These are phyloP conservation scores for Lepidium africanum DNA, from an alignment of 345 rosid species.

Conservation along the genomic window DNA sequence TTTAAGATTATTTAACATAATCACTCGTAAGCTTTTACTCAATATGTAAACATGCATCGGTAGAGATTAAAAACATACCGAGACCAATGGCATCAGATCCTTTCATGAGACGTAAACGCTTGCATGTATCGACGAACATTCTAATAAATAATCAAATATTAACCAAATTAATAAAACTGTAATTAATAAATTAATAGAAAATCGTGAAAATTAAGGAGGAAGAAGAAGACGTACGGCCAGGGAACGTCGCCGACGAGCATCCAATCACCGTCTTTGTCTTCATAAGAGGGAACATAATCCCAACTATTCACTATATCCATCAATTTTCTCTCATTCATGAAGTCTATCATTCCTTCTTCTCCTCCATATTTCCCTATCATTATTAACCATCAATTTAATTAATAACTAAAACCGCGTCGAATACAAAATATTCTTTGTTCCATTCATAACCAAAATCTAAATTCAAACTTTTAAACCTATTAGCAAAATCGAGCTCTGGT, in stretches of 20 bases:
- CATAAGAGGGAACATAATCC: conserved; percentile 83
- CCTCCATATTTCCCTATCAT: conserved; percentile 51
- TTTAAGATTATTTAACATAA: too few relatives aligned
- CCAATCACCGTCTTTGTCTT: conserved; percentile 97
- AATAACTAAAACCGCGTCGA: too few relatives aligned
- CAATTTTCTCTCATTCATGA: conserved; percentile 64
- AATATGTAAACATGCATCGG: neutral
- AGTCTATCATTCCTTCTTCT: conserved; percentile 78
- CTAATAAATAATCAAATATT: conserved; percentile 19
- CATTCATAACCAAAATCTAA: too few relatives aligned
- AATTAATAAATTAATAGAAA: neutral
- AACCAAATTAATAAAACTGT: neutral
- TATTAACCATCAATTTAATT: too few relatives aligned
- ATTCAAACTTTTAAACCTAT: too few relatives aligned
- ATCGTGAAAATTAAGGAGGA: neutral
- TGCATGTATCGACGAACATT: conserved; percentile 92
- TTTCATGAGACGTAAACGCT: conserved; percentile 81
- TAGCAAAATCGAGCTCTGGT: too few relatives aligned
- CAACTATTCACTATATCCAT: conserved; percentile 56
- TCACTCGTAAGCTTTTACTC: too few relatives aligned
- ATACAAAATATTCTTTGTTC: too few relatives aligned
- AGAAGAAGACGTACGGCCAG: conserved; percentile 57
- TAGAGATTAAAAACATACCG: conserved; percentile 30
- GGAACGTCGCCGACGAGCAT: conserved; percentile 97
- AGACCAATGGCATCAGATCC: conserved; percentile 77